Conservation (phyloP, 345 rosid species). For the Conringia planisiliqua region DNA sequence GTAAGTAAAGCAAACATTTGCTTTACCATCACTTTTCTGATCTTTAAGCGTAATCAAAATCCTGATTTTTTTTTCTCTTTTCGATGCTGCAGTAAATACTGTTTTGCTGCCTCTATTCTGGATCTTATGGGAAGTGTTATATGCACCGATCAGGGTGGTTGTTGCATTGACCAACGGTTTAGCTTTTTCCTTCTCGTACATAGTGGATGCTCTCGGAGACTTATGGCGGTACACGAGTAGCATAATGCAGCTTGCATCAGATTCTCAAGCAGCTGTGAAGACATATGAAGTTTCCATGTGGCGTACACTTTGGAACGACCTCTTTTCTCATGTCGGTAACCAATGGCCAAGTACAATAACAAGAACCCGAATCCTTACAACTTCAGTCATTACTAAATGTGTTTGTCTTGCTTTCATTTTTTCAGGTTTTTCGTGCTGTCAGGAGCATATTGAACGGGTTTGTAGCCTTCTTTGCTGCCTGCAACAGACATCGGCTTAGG, state of each 20-base stretch:
- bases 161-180: conserved; percentile 48
- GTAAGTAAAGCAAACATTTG: conserved; percentile 38
- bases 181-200: conserved; percentile 43
- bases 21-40: background rate
- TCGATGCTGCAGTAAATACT: conserved; percentile 48
- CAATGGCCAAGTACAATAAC: background rate
- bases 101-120: conserved; percentile 61
- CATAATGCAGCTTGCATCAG: conserved; percentile 55
- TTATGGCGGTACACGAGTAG: conserved; percentile 55
- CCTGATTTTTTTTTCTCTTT: background rate
- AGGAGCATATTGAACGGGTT: conserved; percentile 88
- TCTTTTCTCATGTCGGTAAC: conserved; percentile 79
- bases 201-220: conserved; percentile 44
- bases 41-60: background rate
- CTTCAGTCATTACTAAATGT: background rate
- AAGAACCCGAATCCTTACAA: background rate
- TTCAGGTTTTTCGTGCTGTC: conserved; percentile 88
- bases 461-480: conserved; percentile 79
- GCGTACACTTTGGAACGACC: conserved; percentile 95
- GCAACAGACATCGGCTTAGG: conserved; percentile 99
- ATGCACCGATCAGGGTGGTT: conserved; percentile 60
- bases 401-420: conserved; percentile 10
- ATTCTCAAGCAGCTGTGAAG: conserved; percentile 55
- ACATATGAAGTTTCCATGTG: conserved; percentile 75
- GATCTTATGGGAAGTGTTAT: conserved; percentile 65